phyloP scores from a whole-genome alignment of 257 asterid genomes.

The Solanum medicagineum region DNA sequence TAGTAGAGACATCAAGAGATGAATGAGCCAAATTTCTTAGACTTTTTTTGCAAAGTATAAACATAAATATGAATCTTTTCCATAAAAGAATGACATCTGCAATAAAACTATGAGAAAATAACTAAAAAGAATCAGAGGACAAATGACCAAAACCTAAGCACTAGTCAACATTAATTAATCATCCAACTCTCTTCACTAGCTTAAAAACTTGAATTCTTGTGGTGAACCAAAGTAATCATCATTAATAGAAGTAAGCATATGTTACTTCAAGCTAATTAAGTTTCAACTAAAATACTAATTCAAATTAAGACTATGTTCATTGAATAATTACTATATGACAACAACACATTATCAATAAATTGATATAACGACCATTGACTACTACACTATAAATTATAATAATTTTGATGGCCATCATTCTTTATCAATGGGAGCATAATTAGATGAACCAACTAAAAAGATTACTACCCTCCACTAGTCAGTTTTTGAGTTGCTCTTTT shows the following conservation, averaged over 20 bases:
- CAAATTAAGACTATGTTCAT: not conserved
- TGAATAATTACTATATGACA: not conserved
- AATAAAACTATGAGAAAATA: not conserved
- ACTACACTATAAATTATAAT: not conserved
- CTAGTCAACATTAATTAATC: not conserved
- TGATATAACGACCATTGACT: not conserved
- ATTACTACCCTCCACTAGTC: not conserved
- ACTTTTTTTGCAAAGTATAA: not conserved
- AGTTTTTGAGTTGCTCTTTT: not conserved
- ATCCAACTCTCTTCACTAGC: not conserved
- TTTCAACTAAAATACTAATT: not conserved
- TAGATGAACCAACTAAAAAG: not conserved
- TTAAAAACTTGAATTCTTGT: not conserved
- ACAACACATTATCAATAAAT: not conserved
- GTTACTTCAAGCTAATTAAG: not conserved
- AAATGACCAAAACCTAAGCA: not conserved
- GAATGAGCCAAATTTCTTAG: not conserved
- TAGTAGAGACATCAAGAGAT: too few relatives aligned
- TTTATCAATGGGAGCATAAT: not conserved
- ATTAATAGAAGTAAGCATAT: not conserved
- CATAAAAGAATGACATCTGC: not conserved
- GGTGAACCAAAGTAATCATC: not conserved
- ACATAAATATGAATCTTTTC: not conserved
- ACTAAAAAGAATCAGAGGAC: not conserved
- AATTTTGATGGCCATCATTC: not conserved